phyloP scores from a whole-genome alignment of 805 yeast species.

The Saccharomycopsis fodiens region DNA sequence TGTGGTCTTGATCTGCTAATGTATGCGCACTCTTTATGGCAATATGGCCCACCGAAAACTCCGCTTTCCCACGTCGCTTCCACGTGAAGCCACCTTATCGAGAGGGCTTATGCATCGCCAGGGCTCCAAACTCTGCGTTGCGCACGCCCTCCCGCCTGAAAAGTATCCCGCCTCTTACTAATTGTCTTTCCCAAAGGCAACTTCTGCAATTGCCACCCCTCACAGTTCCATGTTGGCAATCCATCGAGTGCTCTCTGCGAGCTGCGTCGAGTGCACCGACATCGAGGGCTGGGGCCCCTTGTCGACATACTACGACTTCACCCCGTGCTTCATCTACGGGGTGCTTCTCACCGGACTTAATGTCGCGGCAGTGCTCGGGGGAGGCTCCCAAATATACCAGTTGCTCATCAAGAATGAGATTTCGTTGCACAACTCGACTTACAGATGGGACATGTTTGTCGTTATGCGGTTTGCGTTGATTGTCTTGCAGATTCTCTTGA shows the following conservation, averaged over 20 bases:
- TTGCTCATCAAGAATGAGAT: constrained; percentile 17
- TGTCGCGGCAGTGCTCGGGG: constrained; percentile 36
- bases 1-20: too few relatives aligned
- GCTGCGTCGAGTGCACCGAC: constrained; percentile 24
- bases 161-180: background rate
- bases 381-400: constrained; percentile 31
- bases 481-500: constrained; percentile 26
- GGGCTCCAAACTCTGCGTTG: too few relatives aligned
- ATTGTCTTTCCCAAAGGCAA: background rate
- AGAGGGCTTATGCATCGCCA: too few relatives aligned
- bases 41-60: too few relatives aligned
- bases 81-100: too few relatives aligned
- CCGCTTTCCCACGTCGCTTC: too few relatives aligned
- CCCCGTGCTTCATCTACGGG: constrained; percentile 56
- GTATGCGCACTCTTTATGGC: too few relatives aligned
- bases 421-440: constrained; percentile 22
- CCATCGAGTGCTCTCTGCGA: background rate
- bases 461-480: constrained; percentile 29
- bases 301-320: constrained; percentile 43
- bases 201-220: background rate
- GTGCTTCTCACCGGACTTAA: constrained; percentile 36
- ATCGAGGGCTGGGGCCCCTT: constrained; percentile 38
- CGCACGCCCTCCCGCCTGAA: too few relatives aligned
- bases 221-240: background rate
- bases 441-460: constrained; percentile 31